Conservation (phyloP, 768 basidiomycete genomes). For the Naganishia vaughanmartiniae region DNA sequence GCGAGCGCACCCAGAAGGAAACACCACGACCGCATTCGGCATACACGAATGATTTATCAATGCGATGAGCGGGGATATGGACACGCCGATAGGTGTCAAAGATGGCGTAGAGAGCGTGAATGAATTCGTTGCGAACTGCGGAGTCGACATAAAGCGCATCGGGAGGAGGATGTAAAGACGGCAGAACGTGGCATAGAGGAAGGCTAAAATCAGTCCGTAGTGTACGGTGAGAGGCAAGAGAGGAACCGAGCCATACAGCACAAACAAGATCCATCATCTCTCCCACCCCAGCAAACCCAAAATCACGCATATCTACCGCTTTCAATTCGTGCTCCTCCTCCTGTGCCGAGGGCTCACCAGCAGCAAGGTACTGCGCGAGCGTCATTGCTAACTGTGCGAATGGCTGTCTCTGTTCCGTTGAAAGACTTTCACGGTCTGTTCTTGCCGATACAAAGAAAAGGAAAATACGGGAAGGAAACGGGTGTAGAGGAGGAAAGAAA, state of each 20-base stretch:
- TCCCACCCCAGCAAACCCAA: constrained; percentile 35
- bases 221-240: too few relatives aligned
- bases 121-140: constrained; percentile 84
- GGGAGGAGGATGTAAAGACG: background rate
- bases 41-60: constrained; percentile 69
- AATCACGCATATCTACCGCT: constrained; percentile 37
- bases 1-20: constrained; percentile 60
- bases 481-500: constrained; percentile 55
- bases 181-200: too few relatives aligned
- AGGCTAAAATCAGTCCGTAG: too few relatives aligned
- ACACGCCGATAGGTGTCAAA: constrained; percentile 75
- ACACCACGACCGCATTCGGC: constrained; percentile 81
- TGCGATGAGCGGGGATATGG: constrained; percentile 75
- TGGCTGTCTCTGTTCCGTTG: constrained; percentile 36
- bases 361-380: constrained; percentile 45
- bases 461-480: constrained; percentile 28
- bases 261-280: constrained; percentile 47
- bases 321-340: background rate
- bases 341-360: constrained; percentile 20
- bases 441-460: too few relatives aligned
- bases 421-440: constrained; percentile 63
- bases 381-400: constrained; percentile 43
- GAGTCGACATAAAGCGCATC: background rate
- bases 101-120: constrained; percentile 78
- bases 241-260: constrained; percentile 44